Conservation (phyloP, 1,284 basidiomycete species). For the Heterobasidion irregulare region DNA sequence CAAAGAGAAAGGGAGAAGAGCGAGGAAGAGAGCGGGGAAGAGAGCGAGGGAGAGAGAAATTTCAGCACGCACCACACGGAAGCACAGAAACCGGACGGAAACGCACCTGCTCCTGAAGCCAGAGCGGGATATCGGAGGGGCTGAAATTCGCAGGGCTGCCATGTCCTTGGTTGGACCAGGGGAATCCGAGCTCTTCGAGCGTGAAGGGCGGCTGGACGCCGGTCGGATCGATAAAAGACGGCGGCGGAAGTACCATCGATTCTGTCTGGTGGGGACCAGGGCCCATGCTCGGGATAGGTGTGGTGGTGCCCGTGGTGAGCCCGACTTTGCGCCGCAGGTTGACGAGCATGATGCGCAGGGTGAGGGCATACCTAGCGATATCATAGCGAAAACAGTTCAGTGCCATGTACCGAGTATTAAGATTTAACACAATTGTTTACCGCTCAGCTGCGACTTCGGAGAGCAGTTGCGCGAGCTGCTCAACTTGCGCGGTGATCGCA, state of each 20-base stretch:
- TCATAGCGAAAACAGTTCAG: not conserved
- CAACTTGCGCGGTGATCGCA: constrained; percentile 71
- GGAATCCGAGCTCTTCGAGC: constrained; percentile 75
- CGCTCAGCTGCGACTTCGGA: constrained; percentile 85
- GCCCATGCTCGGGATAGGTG: constrained; percentile 23
- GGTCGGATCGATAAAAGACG: constrained; percentile 40
- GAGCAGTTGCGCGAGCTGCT: constrained; percentile 75
- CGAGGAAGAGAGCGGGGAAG: not conserved
- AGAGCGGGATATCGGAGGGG: constrained; percentile 68
- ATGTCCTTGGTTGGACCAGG: constrained; percentile 60
- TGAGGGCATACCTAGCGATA: constrained; percentile 69
- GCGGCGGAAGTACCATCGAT: constrained; percentile 42
- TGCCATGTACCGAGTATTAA: not conserved
- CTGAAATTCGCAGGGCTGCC: constrained; percentile 51
- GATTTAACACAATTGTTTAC: constrained; percentile 21
- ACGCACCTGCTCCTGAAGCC: constrained; percentile 74
- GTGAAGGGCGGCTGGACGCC: constrained; percentile 50
- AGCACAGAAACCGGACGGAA: constrained; percentile 4
- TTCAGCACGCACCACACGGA: not conserved
- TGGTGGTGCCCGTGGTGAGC: constrained; percentile 46
- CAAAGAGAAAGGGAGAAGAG: not conserved
- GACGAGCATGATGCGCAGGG: constrained; percentile 84
- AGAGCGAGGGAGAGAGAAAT: not conserved
- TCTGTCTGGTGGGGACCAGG: constrained; percentile 9
- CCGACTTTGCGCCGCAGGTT: constrained; percentile 83